These are phyloP conservation scores for Fusarium anguioides DNA, from an alignment of 2,329 filamentous ascomycete species.

Conservation along the genomic window DNA sequence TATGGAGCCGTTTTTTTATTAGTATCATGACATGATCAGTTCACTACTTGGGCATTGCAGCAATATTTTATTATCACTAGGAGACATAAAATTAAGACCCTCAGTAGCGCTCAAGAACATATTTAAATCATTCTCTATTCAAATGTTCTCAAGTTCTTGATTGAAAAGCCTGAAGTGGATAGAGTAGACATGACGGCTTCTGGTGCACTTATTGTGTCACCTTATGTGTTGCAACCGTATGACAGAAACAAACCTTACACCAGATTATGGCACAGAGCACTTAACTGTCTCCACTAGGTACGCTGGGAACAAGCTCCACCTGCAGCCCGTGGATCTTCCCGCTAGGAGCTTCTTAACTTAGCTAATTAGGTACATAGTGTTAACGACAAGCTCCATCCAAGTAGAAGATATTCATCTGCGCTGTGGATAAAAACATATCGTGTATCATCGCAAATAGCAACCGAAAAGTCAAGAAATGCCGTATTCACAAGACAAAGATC, in stretches of 20 bases:
- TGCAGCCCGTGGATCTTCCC: slow-evolving; percentile 25
- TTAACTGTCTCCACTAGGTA: slow-evolving; percentile 6
- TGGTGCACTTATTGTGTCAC: slow-evolving; percentile 14
- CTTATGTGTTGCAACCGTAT: accelerated
- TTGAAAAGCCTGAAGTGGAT: neutral
- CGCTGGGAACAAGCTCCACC: neutral
- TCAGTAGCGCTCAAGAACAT: too few species aligned
- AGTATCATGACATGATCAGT: slow-evolving; percentile 22
- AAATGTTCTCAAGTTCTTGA: neutral
- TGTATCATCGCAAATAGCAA: neutral
- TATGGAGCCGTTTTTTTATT: slow-evolving; percentile 12
- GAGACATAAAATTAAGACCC: too few species aligned
- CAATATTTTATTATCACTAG: too few species aligned
- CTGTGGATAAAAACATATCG: neutral
- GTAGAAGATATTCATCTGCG: neutral
- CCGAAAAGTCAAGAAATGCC: neutral
- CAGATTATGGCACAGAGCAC: neutral
- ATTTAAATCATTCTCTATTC: neutral
- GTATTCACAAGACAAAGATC: neutral
- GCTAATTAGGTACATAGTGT: slow-evolving; percentile 7
- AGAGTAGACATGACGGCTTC: neutral
- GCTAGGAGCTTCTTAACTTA: slow-evolving; percentile 7
- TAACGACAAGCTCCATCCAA: slow-evolving; percentile 1
- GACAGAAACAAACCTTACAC: slow-evolving; percentile 15
- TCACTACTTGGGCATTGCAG: too few species aligned